A percentile compares a stretch with the other conserved stretches of the same genome.
Conservation (phyloP, 208 protist genomes). For the Leptomonas pyrrhocoris region DNA sequence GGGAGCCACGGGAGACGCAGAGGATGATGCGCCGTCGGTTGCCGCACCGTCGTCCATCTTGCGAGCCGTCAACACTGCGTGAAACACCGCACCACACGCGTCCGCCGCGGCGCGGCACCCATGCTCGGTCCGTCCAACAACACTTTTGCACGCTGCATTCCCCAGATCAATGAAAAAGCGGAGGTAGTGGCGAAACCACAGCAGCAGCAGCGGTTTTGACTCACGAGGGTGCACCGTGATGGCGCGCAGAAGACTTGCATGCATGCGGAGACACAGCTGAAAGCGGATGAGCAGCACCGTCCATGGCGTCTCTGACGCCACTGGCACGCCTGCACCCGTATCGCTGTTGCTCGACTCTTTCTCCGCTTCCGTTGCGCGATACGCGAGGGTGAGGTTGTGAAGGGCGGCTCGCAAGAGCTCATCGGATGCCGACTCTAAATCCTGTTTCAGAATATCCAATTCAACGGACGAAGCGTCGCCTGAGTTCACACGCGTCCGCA, state of each 20-base stretch:
- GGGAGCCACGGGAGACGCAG: neutral
- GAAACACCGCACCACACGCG: slow-evolving; percentile 59
- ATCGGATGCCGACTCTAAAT: neutral
- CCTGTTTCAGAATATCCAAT: neutral
- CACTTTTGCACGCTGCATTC: slow-evolving; percentile 48
- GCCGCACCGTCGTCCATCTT: slow-evolving; percentile 14
- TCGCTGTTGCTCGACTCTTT: neutral
- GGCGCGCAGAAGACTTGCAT: slow-evolving; percentile 28
- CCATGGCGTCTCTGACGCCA: slow-evolving; percentile 1
- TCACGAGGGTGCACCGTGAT: slow-evolving; percentile 7
- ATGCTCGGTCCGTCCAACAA: slow-evolving; percentile 11
- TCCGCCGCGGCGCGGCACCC: slow-evolving; percentile 48
- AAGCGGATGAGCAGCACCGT: slow-evolving; percentile 24
- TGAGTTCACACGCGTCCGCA: neutral
- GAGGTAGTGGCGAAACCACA: slow-evolving; percentile 47
- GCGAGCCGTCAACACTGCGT: slow-evolving; percentile 44
- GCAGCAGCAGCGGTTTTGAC: slow-evolving; percentile 14
- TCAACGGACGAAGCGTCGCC: neutral
- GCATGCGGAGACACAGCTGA: slow-evolving; percentile 30
- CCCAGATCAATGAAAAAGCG: slow-evolving; percentile 56
- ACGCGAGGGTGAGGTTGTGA: slow-evolving; percentile 4
- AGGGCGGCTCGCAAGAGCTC: neutral
- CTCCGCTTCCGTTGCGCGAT: slow-evolving; percentile 2
- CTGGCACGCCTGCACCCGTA: neutral
- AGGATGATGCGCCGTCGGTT: too few relatives aligned